Percentiles rank a stretch among this genome's conserved stretches.
Evolutionary conservation across 208 protist species (phyloP).

Genomic region (Acanthamoeba sp.): DNA sequence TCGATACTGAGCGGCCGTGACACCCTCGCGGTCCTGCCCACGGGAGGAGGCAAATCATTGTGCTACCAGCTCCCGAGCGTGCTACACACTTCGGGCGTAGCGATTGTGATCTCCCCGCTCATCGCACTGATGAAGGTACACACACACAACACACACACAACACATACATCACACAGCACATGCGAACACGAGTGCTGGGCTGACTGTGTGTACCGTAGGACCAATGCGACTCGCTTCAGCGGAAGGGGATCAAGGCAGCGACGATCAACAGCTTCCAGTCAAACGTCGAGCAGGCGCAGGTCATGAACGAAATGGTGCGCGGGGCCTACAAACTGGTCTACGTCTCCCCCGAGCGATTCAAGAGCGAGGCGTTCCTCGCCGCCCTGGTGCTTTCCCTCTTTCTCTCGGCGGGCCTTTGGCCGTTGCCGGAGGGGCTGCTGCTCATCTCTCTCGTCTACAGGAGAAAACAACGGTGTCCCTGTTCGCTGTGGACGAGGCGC

Average conservation of each 20-base stretch:
- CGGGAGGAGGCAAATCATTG: constrained; percentile 32
- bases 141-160: background rate
- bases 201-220: background rate
- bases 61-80: constrained; percentile 61
- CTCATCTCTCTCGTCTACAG: background rate
- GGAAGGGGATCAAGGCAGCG: constrained; percentile 51
- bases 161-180: background rate
- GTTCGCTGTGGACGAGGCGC: constrained; percentile 94
- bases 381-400: background rate
- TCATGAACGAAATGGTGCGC: background rate
- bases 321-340: constrained; percentile 66
- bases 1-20: constrained; percentile 33
- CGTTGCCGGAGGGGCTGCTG: background rate
- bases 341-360: constrained; percentile 65
- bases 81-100: background rate
- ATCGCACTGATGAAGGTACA: constrained; percentile 58
- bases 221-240: constrained; percentile 38
- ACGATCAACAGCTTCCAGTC: constrained; percentile 51
- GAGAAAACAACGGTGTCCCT: background rate
- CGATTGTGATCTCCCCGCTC: constrained; percentile 21
- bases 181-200: background rate
- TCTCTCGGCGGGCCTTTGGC: too few relatives aligned
- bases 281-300: background rate
- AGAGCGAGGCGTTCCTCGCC: background rate
- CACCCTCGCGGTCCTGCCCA: constrained; percentile 25